phyloP scores from a whole-genome alignment of 1,284 basidiomycete genomes.

The Ustilago trichophora region DNA sequence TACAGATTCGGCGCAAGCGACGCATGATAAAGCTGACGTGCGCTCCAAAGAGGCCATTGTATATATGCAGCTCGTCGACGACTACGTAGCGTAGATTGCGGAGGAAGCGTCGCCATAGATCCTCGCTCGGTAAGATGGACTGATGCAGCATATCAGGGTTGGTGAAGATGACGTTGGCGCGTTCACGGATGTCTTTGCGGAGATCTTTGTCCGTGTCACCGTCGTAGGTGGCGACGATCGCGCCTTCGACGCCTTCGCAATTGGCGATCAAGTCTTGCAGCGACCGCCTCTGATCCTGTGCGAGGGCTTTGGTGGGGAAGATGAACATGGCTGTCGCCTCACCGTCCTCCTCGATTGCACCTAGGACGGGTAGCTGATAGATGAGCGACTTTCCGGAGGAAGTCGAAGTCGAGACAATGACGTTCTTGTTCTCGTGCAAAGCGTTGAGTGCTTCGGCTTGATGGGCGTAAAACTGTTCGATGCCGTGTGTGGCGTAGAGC shows the following conservation, averaged over 20 bases:
- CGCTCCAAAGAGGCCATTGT: slow-evolving; percentile 67
- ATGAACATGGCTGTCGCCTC: slow-evolving; percentile 81
- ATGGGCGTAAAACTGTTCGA: slow-evolving; percentile 78
- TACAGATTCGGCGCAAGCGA: slow-evolving; percentile 78
- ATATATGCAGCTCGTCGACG: slow-evolving; percentile 86
- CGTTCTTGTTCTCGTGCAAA: slow-evolving; percentile 74
- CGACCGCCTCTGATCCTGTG: slow-evolving; percentile 80
- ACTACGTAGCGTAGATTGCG: slow-evolving; percentile 79
- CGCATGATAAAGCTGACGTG: slow-evolving; percentile 61
- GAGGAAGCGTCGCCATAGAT: slow-evolving; percentile 79
- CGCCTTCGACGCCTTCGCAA: slow-evolving; percentile 74
- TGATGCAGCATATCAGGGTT: slow-evolving; percentile 82
- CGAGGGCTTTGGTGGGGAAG: slow-evolving; percentile 92
- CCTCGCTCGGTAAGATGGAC: slow-evolving; percentile 84
- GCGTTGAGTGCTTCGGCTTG: slow-evolving; percentile 81
- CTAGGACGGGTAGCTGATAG: slow-evolving; percentile 76
- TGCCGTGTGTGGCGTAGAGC: slow-evolving; percentile 74
- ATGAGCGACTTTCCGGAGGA: slow-evolving; percentile 92
- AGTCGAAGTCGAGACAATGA: slow-evolving; percentile 88
- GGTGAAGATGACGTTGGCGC: slow-evolving; percentile 70
- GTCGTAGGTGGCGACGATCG: slow-evolving; percentile 81
- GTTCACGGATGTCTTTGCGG: slow-evolving; percentile 66
- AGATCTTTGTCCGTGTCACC: slow-evolving; percentile 82
- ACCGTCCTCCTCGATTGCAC: slow-evolving; percentile 74
- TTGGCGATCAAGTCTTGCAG: slow-evolving; percentile 70